Base-by-base conservation (phyloP, 2,329 filamentous ascomycete genomes). In the Chaetomiaceae sp. region DNA sequence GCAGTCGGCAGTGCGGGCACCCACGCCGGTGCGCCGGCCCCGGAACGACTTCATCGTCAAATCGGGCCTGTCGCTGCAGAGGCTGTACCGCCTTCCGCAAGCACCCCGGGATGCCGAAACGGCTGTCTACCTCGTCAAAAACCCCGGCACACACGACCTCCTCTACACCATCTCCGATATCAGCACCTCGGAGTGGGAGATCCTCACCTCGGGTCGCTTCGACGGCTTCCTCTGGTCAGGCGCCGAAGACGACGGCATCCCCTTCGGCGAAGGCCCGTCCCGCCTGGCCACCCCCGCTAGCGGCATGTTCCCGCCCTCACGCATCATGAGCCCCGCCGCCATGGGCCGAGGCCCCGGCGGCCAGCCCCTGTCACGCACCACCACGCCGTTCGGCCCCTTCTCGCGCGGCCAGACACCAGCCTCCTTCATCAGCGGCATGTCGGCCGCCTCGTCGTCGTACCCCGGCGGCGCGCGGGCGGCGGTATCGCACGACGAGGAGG, bases 181-280 rank as follows among this genome's bases (percentile, higher is more conserved):
- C 57, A 93, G 85, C 61, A 79, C 83, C 38, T 86, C 87, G n/a
- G 91, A 97, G 65, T 97, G 91, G 91, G 91, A 96, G 52, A 95
- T 97, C 45, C 74, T 97, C 11, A 88, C 85, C 4, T 96, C 91
- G 0, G 91, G 91, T 22, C 85, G 91, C 22, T 97, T 97, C 58
- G 90, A 96, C 61, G 91, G 91, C 4, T 97, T 97, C 67, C 74
- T 96, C 17, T 95, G 91, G 81, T 95, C 88, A 36, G 91, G 91
- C 18, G 88, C 88, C 6, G 90, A 96, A 43, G 75, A 78, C 20
- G 59, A 64, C 20, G 52, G 58, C 24, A 55, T 60, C 55, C 46
- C 67, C 52, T 39, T 65, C 56, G 58, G 64, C 42, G 73, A 75
- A n/a, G 60, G 61, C 26, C 63, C 67, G 43, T 80, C 72, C 43